phyloP scores from a whole-genome alignment of 2,329 filamentous ascomycete species.

The Nakataea oryzae region DNA sequence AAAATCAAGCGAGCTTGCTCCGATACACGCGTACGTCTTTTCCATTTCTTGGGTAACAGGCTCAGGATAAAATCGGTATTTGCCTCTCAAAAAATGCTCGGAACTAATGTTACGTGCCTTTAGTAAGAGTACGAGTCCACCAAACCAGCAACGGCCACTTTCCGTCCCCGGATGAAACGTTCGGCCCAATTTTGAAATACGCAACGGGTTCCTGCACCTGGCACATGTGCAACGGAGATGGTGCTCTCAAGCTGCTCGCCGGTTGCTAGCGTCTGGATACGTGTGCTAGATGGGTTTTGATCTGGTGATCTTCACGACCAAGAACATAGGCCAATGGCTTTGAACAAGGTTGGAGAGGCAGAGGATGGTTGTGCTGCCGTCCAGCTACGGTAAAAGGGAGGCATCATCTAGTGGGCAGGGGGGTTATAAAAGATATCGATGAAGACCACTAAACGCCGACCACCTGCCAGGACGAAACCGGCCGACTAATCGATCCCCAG shows the following conservation, averaged over 20 bases:
- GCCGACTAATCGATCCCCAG: not conserved
- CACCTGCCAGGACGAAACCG: not conserved
- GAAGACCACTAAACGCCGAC: not conserved
- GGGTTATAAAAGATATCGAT: not conserved
- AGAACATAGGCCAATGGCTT: not conserved
- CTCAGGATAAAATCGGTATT: not conserved
- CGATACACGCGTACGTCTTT: not conserved
- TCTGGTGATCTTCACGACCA: not conserved
- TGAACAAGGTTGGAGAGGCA: not conserved
- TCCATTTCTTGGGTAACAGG: not conserved
- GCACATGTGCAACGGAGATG: not conserved
- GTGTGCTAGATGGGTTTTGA: not conserved
- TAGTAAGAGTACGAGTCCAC: not conserved
- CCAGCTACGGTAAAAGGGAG: not conserved
- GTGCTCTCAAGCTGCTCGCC: not conserved
- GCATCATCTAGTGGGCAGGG: not conserved
- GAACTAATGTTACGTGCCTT: not conserved
- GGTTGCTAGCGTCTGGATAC: not conserved
- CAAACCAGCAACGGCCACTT: not conserved
- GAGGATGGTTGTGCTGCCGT: not conserved
- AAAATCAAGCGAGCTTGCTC: not conserved
- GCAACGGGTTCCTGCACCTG: not conserved
- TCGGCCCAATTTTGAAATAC: not conserved
- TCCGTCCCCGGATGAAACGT: not conserved
- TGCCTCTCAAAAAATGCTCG: not conserved